These are phyloP conservation scores for Kodamaea kaohsiungensis DNA, from an alignment of 805 yeast genomes.

Conservation along the genomic window DNA sequence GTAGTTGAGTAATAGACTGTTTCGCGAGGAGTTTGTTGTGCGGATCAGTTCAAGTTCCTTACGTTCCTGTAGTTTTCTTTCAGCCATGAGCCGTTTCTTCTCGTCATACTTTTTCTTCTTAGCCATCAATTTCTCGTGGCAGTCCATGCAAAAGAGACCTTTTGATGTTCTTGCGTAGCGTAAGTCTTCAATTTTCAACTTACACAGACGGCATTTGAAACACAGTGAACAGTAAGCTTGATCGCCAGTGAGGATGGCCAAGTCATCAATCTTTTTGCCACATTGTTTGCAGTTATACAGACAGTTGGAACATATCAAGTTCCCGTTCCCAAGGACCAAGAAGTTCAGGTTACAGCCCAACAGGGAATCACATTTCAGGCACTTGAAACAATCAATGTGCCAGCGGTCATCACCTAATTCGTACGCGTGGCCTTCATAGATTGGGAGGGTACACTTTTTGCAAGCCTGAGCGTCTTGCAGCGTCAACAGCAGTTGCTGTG, in stretches of 20 bases:
- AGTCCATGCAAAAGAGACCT: constrained; percentile 89
- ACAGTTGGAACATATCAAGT: constrained; percentile 85
- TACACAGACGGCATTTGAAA: constrained; percentile 87
- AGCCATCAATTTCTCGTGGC: constrained; percentile 82
- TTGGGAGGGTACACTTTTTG: constrained; percentile 46
- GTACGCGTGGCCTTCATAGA: constrained; percentile 90
- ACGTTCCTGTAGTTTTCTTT: constrained; percentile 14
- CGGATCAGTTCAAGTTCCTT: constrained; percentile 9
- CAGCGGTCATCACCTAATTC: constrained; percentile 93
- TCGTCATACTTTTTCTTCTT: constrained; percentile 67
- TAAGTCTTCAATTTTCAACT: constrained; percentile 79
- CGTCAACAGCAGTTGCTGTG: constrained; percentile 4
- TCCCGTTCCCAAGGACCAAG: constrained; percentile 90
- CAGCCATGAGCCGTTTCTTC: constrained; percentile 35
- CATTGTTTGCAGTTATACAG: constrained; percentile 90
- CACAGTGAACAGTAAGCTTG: constrained; percentile 92
- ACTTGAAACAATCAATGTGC: constrained; percentile 92
- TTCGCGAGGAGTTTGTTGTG: constrained; percentile 12
- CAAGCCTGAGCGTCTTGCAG: constrained; percentile 29
- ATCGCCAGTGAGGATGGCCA: constrained; percentile 93
- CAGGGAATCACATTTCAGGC: constrained; percentile 77
- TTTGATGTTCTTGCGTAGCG: constrained; percentile 91
- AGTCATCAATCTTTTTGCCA: constrained; percentile 82
- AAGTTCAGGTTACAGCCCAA: constrained; percentile 88
- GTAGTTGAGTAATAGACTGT: constrained; percentile 13